Evolutionary conservation across 176 grass and related monocot genomes (phyloP), one percentile per base, ranked within the genome.

Genomic region (Phoenix dactylifera): DNA sequence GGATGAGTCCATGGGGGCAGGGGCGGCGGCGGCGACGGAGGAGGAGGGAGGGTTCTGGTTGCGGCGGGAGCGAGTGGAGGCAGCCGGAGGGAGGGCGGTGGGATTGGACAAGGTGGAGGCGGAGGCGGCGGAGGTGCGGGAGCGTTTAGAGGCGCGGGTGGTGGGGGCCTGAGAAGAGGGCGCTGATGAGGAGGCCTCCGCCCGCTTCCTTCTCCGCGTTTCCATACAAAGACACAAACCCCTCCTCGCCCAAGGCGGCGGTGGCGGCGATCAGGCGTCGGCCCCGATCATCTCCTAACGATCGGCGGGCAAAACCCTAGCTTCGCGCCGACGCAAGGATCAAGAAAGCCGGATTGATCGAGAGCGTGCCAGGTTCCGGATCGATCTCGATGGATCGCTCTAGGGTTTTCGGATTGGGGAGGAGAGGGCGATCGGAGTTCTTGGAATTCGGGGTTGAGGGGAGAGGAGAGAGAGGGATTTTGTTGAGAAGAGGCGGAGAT

Each of bases 191-290:
- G 89, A 88, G 74, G 89, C 84, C 85, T 85, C 84, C 89, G 89
- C 89, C 81, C 89, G 81, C 84, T 95, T 95, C 81, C 89, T 78
- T 81, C 89, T 95, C 60, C 89, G 84, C 74, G 89, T 95, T 95
- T 95, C 89, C 89, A 95, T 95, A 88, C 89, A 88, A 83, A 67
- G 62, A 58, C 26, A 49, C 22, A 25, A 19, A 15, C 60, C 58
- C 79, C 70, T 65, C 72, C 65, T 82, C 79, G 73, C 68, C 79
- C 24, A 15, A 72, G 67, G 79, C 44, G 68, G 68, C 52, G 75
- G n/a, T 51, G 58, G 17, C 57, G 35, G 58, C 65, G 35, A 55
- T 20, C 35, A 44, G 53, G 23, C 15, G 73, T 18, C 22, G 18
- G 30, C 26, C 14, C 32, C 55, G 50, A 52, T 49, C 58, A 29